Evolutionary conservation across 352 stramenopile species (phyloP).

Genomic region (Phytophthora syringae): DNA sequence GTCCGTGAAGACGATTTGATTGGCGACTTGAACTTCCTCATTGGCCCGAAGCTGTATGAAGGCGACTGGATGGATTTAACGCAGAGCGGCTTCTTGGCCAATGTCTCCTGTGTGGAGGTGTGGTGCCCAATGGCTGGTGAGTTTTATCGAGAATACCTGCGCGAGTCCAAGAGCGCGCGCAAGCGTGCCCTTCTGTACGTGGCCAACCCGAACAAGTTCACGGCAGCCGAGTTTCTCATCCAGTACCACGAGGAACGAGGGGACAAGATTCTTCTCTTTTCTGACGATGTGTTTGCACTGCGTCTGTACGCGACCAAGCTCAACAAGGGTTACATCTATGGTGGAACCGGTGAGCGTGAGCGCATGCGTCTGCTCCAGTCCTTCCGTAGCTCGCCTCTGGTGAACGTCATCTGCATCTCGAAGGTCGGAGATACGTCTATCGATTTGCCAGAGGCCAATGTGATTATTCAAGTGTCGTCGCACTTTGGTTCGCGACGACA

Average conservation of each 20-base stretch:
- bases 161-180: constrained; percentile 86
- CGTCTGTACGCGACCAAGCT: constrained; percentile 94
- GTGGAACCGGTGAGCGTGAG: constrained; percentile 94
- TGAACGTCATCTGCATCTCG: constrained; percentile 92
- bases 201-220: constrained; percentile 99
- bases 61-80: constrained; percentile 99
- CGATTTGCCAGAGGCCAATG: constrained; percentile 99
- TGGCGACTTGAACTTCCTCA: constrained; percentile 99
- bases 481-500: constrained; percentile 99
- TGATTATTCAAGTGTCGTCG: constrained; percentile 99
- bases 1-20: constrained; percentile 99
- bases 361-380: constrained; percentile 88
- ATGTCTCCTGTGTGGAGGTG: constrained; percentile 98
- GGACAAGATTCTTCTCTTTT: constrained; percentile 99
- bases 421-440: constrained; percentile 99
- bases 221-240: constrained; percentile 95
- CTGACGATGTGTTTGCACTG: constrained; percentile 98
- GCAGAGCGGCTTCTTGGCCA: constrained; percentile 96
- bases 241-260: constrained; percentile 97
- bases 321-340: constrained; percentile 96
- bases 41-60: constrained; percentile 96
- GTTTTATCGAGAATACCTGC: constrained; percentile 96
- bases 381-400: constrained; percentile 83
- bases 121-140: constrained; percentile 99
- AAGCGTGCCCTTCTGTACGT: constrained; percentile 97